These are phyloP conservation scores for Lablab purpureus DNA, from an alignment of 306 rosid genomes.

Conservation along the genomic window DNA sequence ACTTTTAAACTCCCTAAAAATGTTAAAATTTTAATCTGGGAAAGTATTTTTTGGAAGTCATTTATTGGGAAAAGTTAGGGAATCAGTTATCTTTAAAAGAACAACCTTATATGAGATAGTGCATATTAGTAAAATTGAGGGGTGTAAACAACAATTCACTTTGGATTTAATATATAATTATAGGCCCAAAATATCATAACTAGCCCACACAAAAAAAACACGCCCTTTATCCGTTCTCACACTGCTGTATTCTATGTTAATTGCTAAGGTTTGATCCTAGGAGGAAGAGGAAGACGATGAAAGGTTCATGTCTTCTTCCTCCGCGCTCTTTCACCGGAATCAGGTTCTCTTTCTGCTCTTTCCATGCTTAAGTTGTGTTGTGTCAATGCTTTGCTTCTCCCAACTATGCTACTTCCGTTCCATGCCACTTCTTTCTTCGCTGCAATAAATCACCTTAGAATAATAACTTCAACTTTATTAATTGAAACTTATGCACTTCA, in stretches of 20 bases:
- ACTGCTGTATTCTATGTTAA: not conserved
- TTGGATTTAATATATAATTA: not conserved
- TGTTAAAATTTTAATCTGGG: no score
- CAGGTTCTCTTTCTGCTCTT: constrained; percentile 28
- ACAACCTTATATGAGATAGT: no score
- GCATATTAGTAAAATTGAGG: no score
- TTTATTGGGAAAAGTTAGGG: no score
- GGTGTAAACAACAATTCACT: no score
- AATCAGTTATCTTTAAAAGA: no score
- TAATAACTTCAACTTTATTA: not conserved
- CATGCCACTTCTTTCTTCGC: not conserved
- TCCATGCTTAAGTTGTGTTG: no score
- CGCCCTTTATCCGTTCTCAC: not conserved
- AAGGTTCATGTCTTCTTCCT: not conserved
- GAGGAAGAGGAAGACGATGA: constrained; percentile 11
- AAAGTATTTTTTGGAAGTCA: no score
- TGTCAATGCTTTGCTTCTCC: not conserved
- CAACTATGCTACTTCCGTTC: not conserved
- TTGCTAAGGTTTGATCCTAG: constrained; percentile 1
- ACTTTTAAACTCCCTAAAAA: no score
- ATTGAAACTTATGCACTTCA: not conserved
- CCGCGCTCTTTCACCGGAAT: not conserved
- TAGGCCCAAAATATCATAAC: not conserved
- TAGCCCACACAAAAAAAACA: not conserved
- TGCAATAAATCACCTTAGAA: not conserved